These are phyloP conservation scores for Ambrosia trifida DNA, from an alignment of 129 eudicot genomes.

Conservation along the genomic window DNA sequence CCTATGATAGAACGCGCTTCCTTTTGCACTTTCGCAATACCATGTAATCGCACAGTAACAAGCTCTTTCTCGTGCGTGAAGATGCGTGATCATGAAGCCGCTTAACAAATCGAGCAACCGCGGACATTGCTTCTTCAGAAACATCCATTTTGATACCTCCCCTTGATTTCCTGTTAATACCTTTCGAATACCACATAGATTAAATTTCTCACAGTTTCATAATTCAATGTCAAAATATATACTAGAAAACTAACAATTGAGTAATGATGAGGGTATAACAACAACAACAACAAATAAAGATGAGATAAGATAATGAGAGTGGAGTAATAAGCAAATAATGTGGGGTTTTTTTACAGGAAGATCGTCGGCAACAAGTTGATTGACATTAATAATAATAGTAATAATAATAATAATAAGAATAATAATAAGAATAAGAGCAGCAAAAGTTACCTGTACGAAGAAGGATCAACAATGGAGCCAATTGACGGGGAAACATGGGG, in stretches of 20 bases:
- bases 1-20: constrained; percentile 73
- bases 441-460: not conserved
- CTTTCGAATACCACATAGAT: constrained; percentile 17
- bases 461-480: not conserved
- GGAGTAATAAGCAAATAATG: constrained; percentile 4
- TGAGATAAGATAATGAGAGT: constrained; percentile 14
- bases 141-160: constrained; percentile 52
- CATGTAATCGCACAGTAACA: constrained; percentile 57
- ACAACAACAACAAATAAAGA: constrained; percentile 22
- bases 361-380: constrained; percentile 16
- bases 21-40: constrained; percentile 57
- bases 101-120: constrained; percentile 67
- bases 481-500: not conserved
- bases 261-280: too few relatives aligned
- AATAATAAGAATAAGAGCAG: not conserved
- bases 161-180: constrained; percentile 57
- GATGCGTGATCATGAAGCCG: constrained; percentile 64
- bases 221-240: too few relatives aligned
- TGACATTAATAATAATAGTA: too few relatives aligned
- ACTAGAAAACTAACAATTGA: not conserved
- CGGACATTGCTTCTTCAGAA: constrained; percentile 51
- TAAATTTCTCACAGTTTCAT: constrained; percentile 20
- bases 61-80: constrained; percentile 66
- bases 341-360: constrained; percentile 7
- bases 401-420: too few relatives aligned